A percentile compares a stretch with the other conserved stretches of the same genome.
Conservation (phyloP, 2,329 filamentous ascomycete genomes). For the Sporothrix phasma region DNA sequence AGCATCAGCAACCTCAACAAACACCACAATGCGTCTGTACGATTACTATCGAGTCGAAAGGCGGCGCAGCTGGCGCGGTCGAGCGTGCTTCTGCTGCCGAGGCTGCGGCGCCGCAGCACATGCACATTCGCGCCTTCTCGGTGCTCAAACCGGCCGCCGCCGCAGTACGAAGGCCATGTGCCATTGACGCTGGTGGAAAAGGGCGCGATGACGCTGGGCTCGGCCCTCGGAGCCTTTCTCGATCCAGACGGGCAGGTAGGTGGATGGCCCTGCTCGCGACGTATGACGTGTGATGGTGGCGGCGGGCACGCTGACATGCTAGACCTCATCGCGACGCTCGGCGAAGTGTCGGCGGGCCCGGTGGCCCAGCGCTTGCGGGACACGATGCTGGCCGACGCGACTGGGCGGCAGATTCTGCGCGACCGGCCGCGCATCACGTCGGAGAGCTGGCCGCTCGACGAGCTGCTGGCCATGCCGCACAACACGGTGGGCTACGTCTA, state of each 20-base stretch:
- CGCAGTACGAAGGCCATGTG: constrained; percentile 87
- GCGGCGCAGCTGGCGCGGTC: not conserved
- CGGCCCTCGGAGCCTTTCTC: constrained; percentile 52
- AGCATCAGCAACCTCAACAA: not conserved
- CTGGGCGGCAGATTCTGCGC: constrained; percentile 82
- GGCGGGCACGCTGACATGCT: not conserved
- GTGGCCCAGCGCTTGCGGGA: constrained; percentile 88
- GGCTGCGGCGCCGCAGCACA: not conserved
- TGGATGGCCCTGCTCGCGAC: not conserved
- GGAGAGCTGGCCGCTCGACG: constrained; percentile 52
- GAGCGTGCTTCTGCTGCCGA: not conserved
- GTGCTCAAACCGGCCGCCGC: constrained; percentile 72
- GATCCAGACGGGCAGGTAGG: constrained; percentile 68
- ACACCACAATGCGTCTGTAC: constrained; percentile 13
- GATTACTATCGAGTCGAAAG: not conserved
- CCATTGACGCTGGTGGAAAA: constrained; percentile 74
- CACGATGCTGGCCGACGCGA: constrained; percentile 76
- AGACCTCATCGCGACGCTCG: constrained; percentile 92
- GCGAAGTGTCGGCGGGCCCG: constrained; percentile 86
- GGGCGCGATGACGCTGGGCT: constrained; percentile 56
- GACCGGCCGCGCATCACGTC: constrained; percentile 84
- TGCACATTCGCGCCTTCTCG: constrained; percentile 48
- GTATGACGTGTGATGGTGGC: not conserved
- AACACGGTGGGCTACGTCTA: constrained; percentile 76
- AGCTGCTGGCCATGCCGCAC: constrained; percentile 60